Evolutionary conservation across 305 asterid genomes (phyloP), one percentile per base, ranked within the genome.

Genomic region (Caryopteris hybrid): DNA sequence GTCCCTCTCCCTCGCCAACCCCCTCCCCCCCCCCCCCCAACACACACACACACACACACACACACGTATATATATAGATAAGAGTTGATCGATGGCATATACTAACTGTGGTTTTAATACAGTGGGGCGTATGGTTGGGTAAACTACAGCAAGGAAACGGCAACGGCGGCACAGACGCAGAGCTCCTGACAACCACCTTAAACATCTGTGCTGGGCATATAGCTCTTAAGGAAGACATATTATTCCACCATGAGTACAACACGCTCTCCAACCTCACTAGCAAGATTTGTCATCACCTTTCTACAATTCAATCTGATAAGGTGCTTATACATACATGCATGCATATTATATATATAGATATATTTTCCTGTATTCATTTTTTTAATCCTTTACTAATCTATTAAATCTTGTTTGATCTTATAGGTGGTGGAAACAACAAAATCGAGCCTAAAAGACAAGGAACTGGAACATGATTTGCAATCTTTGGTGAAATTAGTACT

Each of bases 251-350:
- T 1, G 73, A 68, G 13, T 68, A 68, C 66, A 57, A 5, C 7
- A n/a, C 66, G 45, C 73, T 68, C 66, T 68, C 73, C 50, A n/a
- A 14, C 7, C 73, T 57, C 8, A 46, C 73, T 1, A 68, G n/a
- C 34, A 57, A 14, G 13, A 68, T 68, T 41, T 68, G 73, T 14
- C 66, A 20, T 8, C 31, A 31, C 0, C 73, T 68, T n/a, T 68
- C 73, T 20, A 25, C 2, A 11, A 57, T 68, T 25, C 60, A 14
- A n/a, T 6, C 4, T 6, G 27, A 68, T 18, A 57, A 68, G 66
- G 72, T 68, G 4, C n/a, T n/a, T n/a, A n/a, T n/a, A 53, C 52
- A 39, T 14, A 25, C 2, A 25, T 25, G 4, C 4, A 34, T 3
- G 10, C n/a, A n/a, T 8, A 3, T 18, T 20, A 6, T 7, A 33